phyloP scores from a whole-genome alignment of 371 early-diverging fungal species.

The Mucor indicus region DNA sequence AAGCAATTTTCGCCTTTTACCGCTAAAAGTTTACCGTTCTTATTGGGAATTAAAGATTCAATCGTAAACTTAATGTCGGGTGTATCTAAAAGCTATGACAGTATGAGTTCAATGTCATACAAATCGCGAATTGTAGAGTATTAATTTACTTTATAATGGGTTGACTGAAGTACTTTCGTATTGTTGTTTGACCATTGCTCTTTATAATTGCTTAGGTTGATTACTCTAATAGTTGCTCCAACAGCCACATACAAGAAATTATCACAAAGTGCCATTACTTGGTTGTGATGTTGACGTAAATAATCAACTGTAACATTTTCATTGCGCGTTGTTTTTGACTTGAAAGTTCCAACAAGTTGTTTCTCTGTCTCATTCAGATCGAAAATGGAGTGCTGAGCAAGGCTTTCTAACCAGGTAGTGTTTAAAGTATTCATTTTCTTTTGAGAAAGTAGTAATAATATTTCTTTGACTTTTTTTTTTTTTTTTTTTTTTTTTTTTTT shows the following conservation, averaged over 20 bases:
- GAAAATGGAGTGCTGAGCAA: conserved; percentile 22
- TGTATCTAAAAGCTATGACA: conserved; percentile 31
- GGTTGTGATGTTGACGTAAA: conserved; percentile 22
- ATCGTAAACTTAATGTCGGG: conserved; percentile 38
- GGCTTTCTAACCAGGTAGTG: conserved; percentile 18
- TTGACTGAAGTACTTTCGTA: conserved; percentile 18
- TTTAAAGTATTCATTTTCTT: conserved; percentile 2
- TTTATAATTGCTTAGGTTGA: conserved; percentile 36
- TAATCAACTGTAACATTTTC: not conserved
- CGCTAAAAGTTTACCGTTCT: conserved; percentile 32
- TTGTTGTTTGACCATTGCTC: conserved; percentile 30
- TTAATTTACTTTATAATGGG: conserved; percentile 42
- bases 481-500: too few relatives aligned
- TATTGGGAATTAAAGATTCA: conserved; percentile 23
- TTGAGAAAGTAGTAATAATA: too few relatives aligned
- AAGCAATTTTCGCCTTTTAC: conserved; percentile 27
- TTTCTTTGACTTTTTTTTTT: too few relatives aligned
- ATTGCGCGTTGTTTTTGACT: conserved; percentile 10
- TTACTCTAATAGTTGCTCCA: conserved; percentile 27
- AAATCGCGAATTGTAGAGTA: not conserved
- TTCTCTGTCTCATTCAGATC: conserved; percentile 12
- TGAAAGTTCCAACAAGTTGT: not conserved
- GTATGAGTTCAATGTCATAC: not conserved
- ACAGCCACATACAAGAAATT: conserved; percentile 40
- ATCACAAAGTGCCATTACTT: conserved; percentile 31